phyloP scores from a whole-genome alignment of 441 rosid species.

The Iberis amara region DNA sequence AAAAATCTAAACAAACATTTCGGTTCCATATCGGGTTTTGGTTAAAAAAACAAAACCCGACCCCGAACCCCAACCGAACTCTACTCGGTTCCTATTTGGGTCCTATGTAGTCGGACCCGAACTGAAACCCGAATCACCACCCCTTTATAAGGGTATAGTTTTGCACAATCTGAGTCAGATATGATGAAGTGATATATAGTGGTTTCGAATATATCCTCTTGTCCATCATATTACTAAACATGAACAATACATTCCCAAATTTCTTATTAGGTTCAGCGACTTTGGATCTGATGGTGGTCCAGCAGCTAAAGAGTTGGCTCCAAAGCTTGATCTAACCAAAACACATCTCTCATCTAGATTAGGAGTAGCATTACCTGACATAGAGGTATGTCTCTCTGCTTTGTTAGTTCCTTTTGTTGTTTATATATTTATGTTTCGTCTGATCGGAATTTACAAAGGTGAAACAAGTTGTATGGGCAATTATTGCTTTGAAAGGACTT shows the following conservation, averaged over 20 bases:
- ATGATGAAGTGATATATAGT: no score
- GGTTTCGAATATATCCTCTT: background rate
- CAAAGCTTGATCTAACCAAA: conserved; percentile 43
- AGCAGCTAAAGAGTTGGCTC: conserved; percentile 49
- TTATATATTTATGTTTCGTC: conserved; percentile 9
- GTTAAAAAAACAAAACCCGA: no score
- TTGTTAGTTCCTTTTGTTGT: conserved; percentile 12
- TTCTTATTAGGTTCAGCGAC: conserved; percentile 46
- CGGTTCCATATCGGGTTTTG: no score
- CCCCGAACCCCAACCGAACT: no score
- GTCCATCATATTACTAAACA: background rate
- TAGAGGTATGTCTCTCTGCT: conserved; percentile 43
- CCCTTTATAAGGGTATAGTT: no score
- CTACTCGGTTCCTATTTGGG: no score
- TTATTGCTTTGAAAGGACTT: conserved; percentile 50
- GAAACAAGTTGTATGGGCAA: conserved; percentile 41
- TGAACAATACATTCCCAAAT: background rate
- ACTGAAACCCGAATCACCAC: no score
- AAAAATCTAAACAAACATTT: no score
- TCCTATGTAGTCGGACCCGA: no score
- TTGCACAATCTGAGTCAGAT: no score
- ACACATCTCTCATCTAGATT: conserved; percentile 41
- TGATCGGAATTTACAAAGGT: conserved; percentile 32
- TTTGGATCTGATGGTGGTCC: conserved; percentile 69
- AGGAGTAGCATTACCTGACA: conserved; percentile 44